Percentiles rank a stretch among this genome's conserved stretches.
These are phyloP conservation scores for Daldinia vernicosa DNA, from an alignment of 495 filamentous ascomycete genomes.

Conservation along the genomic window DNA sequence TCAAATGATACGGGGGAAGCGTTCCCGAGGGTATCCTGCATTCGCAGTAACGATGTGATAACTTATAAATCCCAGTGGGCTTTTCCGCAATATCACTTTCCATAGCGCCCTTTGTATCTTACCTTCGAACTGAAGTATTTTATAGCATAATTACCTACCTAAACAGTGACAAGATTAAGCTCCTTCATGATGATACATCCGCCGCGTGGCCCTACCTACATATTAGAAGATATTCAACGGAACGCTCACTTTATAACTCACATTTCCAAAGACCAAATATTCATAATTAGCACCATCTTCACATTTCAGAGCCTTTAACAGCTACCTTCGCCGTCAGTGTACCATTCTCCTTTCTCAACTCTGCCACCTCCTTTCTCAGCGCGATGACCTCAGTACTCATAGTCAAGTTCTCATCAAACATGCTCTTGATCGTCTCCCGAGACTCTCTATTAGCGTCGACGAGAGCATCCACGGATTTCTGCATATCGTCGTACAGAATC, in stretches of 20 bases:
- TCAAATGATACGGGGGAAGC: not conserved
- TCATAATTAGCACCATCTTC: not conserved
- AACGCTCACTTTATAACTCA: not conserved
- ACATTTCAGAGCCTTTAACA: not conserved
- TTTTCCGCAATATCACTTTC: too few species aligned
- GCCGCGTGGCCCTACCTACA: not conserved
- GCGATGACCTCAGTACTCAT: not conserved
- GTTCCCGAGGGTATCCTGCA: not conserved
- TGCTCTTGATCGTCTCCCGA: not conserved
- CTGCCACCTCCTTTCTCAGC: not conserved
- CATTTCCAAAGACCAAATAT: not conserved
- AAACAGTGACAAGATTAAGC: not conserved
- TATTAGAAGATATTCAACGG: not conserved
- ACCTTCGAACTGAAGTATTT: not conserved
- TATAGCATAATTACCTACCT: not conserved
- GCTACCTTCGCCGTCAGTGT: not conserved
- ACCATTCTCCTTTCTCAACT: slow-evolving; percentile 6
- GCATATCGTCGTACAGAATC: not conserved
- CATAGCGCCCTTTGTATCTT: too few species aligned
- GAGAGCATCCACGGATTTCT: not conserved
- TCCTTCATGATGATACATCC: not conserved
- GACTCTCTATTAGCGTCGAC: not conserved
- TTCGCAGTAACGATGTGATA: not conserved
- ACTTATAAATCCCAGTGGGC: not conserved
- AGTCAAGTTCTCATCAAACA: slow-evolving; percentile 9